Percentiles rank a stretch among this genome's conserved stretches.
Evolutionary conservation across 768 basidiomycete genomes (phyloP).

Genomic region (Russula emetica): DNA sequence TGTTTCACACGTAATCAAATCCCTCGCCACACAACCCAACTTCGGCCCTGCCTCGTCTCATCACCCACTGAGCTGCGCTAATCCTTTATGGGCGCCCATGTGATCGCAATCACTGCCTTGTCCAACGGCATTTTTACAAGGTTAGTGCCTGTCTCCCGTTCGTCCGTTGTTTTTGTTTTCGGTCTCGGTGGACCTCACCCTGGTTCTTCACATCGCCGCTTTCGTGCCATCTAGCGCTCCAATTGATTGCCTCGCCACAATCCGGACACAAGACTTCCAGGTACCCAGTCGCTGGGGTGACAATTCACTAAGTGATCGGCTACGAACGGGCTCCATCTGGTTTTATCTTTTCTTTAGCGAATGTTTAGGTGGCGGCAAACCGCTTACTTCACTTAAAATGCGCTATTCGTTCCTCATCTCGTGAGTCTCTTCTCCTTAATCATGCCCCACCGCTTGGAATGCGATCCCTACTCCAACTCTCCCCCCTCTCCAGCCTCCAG

Average conservation of each 20-base stretch:
- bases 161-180: constrained; percentile 11
- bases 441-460: constrained; percentile 26
- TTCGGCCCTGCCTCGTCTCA: constrained; percentile 1
- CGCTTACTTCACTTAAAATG: constrained; percentile 26
- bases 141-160: constrained; percentile 21
- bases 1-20: constrained; percentile 22
- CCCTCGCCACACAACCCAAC: constrained; percentile 18
- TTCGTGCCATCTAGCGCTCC: constrained; percentile 19
- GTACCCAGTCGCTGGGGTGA: constrained; percentile 6
- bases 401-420: constrained; percentile 17
- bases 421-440: constrained; percentile 16
- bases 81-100: constrained; percentile 24
- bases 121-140: constrained; percentile 25
- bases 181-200: constrained; percentile 9
- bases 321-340: constrained; percentile 13
- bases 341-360: constrained; percentile 18
- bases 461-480: constrained; percentile 18
- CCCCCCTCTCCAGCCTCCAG: constrained; percentile 22
- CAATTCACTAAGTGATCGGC: constrained; percentile 17
- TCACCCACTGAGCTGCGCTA: constrained; percentile 18
- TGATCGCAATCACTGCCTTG: constrained; percentile 23
- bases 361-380: constrained; percentile 15
- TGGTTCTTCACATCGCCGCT: constrained; percentile 23
- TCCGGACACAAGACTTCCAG: constrained; percentile 17
- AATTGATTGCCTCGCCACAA: constrained; percentile 24